A percentile compares a stretch with the other conserved stretches of the same genome.
These are phyloP conservation scores for Pueraria montana DNA, from an alignment of 306 rosid species.

Conservation along the genomic window DNA sequence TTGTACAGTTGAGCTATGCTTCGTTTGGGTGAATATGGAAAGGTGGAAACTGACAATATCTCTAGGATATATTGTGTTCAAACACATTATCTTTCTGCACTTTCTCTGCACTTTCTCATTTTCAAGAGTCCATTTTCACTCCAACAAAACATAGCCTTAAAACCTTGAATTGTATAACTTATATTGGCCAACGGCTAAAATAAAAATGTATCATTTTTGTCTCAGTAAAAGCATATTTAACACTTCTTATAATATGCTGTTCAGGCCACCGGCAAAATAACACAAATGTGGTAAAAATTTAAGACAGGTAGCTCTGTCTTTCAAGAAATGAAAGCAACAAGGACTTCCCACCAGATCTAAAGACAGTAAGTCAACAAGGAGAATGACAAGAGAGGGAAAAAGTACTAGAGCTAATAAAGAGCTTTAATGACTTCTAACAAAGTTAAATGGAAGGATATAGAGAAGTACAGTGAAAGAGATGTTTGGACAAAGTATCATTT, in stretches of 20 bases:
- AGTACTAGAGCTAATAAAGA: slow-evolving; percentile 30
- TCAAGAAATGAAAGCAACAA: slow-evolving; percentile 23
- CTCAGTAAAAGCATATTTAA: slow-evolving; percentile 19
- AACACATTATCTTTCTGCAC: neutral
- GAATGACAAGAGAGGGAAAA: slow-evolving; percentile 24
- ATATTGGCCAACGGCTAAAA: neutral
- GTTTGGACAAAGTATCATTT: slow-evolving; percentile 84
- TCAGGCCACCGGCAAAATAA: slow-evolving; percentile 10
- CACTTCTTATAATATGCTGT: neutral
- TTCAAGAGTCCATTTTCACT: slow-evolving; percentile 29
- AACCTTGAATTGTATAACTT: neutral
- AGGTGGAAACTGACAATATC: slow-evolving; percentile 1
- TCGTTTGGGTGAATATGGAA: slow-evolving; percentile 25
- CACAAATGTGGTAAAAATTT: slow-evolving; percentile 12
- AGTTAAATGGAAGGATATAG: slow-evolving; percentile 33
- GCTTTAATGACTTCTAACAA: slow-evolving; percentile 29
- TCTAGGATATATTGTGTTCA: neutral
- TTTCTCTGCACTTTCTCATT: neutral
- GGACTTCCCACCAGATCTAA: slow-evolving; percentile 25
- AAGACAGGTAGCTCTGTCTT: slow-evolving; percentile 17
- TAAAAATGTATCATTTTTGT: slow-evolving; percentile 9
- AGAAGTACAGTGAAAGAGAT: slow-evolving; percentile 80
- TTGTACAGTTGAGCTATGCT: neutral
- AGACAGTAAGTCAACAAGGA: slow-evolving; percentile 33
- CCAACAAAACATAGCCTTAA: slow-evolving; percentile 8